Conservation (phyloP, 2,329 filamentous ascomycete species). For the Aureobasidium subglaciale region DNA sequence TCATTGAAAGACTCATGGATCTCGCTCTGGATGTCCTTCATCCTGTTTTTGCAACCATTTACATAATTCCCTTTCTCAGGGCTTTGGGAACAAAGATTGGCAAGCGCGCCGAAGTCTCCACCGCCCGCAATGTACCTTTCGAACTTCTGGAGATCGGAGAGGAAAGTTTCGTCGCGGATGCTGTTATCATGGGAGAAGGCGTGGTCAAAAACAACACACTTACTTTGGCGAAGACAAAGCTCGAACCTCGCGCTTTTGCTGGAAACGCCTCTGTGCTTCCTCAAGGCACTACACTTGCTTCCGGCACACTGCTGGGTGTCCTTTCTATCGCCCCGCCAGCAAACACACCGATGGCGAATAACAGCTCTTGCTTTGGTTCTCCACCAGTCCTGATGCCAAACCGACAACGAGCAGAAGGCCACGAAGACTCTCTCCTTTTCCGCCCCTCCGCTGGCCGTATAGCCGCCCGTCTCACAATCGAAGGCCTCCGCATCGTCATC, state of each 20-base stretch:
- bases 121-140: neutral
- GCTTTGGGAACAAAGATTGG: conserved; percentile 1
- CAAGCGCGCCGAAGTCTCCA: neutral
- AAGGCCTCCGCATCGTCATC: neutral
- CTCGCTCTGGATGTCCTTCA: conserved; percentile 1
- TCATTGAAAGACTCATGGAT: neutral
- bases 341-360: neutral
- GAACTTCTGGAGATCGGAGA: neutral
- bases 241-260: conserved; percentile 1
- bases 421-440: neutral
- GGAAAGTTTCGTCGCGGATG: neutral
- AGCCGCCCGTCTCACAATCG: neutral
- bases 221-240: neutral
- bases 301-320: neutral
- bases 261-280: neutral
- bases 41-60: neutral
- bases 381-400: conserved; percentile 1
- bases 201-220: neutral
- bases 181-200: neutral
- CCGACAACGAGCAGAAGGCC: neutral
- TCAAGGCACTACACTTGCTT: neutral
- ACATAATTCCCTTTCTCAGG: conserved; percentile 1
- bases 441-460: neutral
- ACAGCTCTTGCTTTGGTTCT: conserved; percentile 1
- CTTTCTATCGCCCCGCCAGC: neutral